Conservation (phyloP, 345 rosid species). For the Camelina hispida region DNA sequence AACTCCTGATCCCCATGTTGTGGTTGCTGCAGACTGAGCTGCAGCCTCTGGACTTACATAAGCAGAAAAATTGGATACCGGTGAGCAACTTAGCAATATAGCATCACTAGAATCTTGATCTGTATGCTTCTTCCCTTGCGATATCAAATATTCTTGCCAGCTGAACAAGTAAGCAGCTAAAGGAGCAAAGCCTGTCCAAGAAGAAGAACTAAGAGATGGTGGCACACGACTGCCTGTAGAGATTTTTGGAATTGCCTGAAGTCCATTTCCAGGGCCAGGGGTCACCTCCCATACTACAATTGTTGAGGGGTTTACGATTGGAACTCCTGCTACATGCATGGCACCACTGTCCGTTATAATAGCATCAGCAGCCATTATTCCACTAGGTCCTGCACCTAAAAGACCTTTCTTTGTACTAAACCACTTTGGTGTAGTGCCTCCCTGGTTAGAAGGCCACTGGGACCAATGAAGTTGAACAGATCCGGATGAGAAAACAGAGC, state of each 20-base stretch:
- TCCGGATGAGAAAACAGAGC: slow-evolving; percentile 98
- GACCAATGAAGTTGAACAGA: slow-evolving; percentile 99
- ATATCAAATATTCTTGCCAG: slow-evolving; percentile 94
- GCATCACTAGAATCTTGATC: slow-evolving; percentile 71
- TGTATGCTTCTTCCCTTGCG: slow-evolving; percentile 69
- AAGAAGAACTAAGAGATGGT: slow-evolving; percentile 86
- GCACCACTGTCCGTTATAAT: slow-evolving; percentile 96
- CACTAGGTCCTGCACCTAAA: slow-evolving; percentile 99
- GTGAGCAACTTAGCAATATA: slow-evolving; percentile 89
- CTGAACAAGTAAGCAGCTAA: slow-evolving; percentile 93
- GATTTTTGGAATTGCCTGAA: slow-evolving; percentile 75
- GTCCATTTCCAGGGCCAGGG: slow-evolving; percentile 95
- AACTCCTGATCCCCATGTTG: slow-evolving; percentile 99
- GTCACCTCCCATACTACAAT: slow-evolving; percentile 99
- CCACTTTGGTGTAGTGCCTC: slow-evolving; percentile 73
- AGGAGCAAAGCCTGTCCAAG: slow-evolving; percentile 98
- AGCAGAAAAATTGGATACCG: slow-evolving; percentile 98
- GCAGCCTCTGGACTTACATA: slow-evolving; percentile 99
- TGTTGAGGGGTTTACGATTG: slow-evolving; percentile 98
- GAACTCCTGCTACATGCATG: slow-evolving; percentile 99
- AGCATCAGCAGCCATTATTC: slow-evolving; percentile 99
- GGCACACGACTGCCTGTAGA: slow-evolving; percentile 71
- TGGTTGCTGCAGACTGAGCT: slow-evolving; percentile 94
- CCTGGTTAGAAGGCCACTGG: slow-evolving; percentile 91
- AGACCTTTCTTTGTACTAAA: slow-evolving; percentile 97